Evolutionary conservation across 805 yeast species (phyloP), one percentile per base, ranked within the genome.

Genomic region (Candida quercuum): DNA sequence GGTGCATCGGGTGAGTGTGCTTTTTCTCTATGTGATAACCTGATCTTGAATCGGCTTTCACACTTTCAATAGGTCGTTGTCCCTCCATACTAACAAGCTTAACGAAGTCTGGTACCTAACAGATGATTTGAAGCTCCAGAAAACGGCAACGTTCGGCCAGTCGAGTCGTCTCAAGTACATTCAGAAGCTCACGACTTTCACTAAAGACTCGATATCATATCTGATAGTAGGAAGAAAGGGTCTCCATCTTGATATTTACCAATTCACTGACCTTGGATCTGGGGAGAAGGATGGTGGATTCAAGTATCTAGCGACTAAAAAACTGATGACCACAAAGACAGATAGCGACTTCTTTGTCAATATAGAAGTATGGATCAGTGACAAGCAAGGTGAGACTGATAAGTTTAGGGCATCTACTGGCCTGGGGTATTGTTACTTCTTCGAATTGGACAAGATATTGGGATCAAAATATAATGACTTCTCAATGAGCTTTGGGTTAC

Each of bases 401-500:
- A 20, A 36, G 38, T 33, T 52, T 23, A 45, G 42, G 21, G 51
- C 47, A 3, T 50, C 48, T 35, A 49, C 56, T 5, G 55, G 54
- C 11, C 33, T 47, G 10, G 56, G 56, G 14, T 48, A 45, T n/a
- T 47, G 51, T 35, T 51, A 48, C 26, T 51, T 49, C 34, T 33
- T 49, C 2, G 37, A 39, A 1, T 6, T 50, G 14, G 47, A 42
- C 6, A 47, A 36, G 23, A 21, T 52, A 2, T 25, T 52, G 37
- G 40, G 35, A 2, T 39, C 50, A 1, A 18, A 38, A 17, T 50
- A 38, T 19, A 39, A 44, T 29, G 49, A 47, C 32, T 49, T 52
- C 24, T 39, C 47, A 6, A 52, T 52, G 54, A 46, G 51, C 24
- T 50, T 52, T 31, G 54, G 55, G 1, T 19, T 50, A 17, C 45